phyloP scores from a whole-genome alignment of 2,329 filamentous ascomycete species.

The Nemania sp. region DNA sequence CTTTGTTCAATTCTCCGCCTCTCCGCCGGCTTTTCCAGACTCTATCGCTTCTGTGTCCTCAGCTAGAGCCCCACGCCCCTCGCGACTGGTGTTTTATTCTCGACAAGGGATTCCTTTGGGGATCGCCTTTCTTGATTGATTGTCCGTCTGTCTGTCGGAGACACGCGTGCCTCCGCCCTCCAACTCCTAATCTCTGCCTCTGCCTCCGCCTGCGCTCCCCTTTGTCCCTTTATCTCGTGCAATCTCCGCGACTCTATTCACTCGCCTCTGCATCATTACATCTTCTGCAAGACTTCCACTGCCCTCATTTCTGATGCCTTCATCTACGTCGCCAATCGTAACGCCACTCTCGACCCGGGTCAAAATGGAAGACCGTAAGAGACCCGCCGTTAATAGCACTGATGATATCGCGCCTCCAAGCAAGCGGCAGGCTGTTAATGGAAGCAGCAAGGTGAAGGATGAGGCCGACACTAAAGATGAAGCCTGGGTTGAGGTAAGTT shows the following conservation, averaged over 20 bases:
- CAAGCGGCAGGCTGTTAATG: conserved; percentile 93
- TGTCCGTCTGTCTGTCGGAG: conserved; percentile 28
- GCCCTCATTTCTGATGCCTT: conserved; percentile 81
- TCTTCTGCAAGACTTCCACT: conserved; percentile 38
- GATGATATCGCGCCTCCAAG: conserved; percentile 89
- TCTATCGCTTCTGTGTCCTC: conserved; percentile 13
- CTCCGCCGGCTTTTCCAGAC: conserved; percentile 9
- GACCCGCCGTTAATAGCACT: conserved; percentile 82
- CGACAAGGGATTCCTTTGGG: conserved; percentile 38
- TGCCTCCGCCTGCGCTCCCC: conserved; percentile 29
- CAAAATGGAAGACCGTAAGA: conserved; percentile 99
- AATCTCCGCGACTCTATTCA: conserved; percentile 19
- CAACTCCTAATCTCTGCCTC: conserved; percentile 29
- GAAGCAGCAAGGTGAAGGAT: conserved; percentile 70
- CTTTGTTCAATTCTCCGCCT: conserved; percentile 28
- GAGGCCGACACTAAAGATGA: conserved; percentile 68
- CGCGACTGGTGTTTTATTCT: conserved; percentile 28
- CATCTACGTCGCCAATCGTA: conserved; percentile 79
- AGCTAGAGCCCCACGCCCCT: not conserved
- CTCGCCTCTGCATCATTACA: conserved; percentile 32
- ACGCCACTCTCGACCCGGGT: conserved; percentile 80
- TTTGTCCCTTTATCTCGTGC: conserved; percentile 34
- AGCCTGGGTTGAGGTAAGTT: conserved; percentile 74
- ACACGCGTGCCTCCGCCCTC: conserved; percentile 38
- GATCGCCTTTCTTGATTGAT: conserved; percentile 37